Conservation (phyloP, 495 filamentous ascomycete species). For the Penicillium simplicissimum region DNA sequence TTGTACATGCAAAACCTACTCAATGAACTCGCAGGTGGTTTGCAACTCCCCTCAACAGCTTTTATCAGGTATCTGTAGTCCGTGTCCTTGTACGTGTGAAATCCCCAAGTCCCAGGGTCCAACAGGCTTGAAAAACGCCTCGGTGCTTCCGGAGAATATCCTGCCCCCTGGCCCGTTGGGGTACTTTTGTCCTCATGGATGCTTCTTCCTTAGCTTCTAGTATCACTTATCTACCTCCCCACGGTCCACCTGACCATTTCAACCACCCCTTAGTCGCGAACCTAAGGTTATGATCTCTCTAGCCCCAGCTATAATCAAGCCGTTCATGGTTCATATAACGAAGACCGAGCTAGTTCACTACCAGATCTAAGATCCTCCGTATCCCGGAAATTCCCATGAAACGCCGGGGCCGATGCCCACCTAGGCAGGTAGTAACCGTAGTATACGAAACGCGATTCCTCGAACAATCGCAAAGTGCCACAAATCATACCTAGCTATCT, state of each 20-base stretch:
- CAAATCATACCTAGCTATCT: conserved; percentile 4
- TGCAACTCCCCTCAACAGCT: background rate
- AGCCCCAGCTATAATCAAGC: background rate
- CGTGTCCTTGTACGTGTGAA: background rate
- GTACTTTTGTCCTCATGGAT: background rate
- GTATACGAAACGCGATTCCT: background rate
- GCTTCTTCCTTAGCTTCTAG: background rate
- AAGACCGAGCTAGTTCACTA: background rate
- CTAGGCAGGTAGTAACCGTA: conserved; percentile 17
- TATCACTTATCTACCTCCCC: background rate
- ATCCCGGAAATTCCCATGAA: conserved; percentile 8
- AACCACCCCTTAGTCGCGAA: background rate
- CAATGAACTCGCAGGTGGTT: background rate
- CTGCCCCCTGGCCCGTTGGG: background rate
- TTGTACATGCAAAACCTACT: too few species aligned
- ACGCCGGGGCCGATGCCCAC: conserved; percentile 7
- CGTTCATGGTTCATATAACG: background rate
- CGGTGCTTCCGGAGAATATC: background rate
- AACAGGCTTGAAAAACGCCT: background rate
- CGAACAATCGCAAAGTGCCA: background rate
- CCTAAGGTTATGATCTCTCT: background rate
- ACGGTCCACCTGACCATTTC: background rate
- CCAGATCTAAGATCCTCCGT: conserved; percentile 1
- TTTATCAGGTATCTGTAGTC: background rate
- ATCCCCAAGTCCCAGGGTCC: too few species aligned